phyloP scores from a whole-genome alignment of 371 early-diverging fungal species.

The Lichtheimia ramosa region DNA sequence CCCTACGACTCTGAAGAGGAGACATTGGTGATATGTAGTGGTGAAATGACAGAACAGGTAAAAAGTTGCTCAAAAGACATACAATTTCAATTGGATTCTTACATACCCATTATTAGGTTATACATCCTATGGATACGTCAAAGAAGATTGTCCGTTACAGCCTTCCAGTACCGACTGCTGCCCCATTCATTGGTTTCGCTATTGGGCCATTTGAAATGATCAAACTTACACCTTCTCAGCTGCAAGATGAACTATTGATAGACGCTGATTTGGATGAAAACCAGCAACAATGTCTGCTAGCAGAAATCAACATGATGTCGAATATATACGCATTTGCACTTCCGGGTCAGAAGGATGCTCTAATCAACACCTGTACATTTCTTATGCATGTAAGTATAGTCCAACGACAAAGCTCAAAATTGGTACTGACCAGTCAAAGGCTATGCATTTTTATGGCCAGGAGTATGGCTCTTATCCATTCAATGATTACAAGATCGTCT shows the following conservation, averaged over 20 bases:
- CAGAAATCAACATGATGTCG: conserved; percentile 54
- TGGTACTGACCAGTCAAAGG: conserved; percentile 27
- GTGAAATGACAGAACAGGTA: conserved; percentile 71
- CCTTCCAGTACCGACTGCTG: conserved; percentile 63
- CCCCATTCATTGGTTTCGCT: conserved; percentile 75
- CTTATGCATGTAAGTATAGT: conserved; percentile 58
- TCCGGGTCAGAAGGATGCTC: conserved; percentile 57
- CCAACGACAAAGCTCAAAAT: background rate
- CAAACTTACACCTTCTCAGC: conserved; percentile 42
- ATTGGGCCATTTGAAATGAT: conserved; percentile 71
- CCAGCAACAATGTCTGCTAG: conserved; percentile 46
- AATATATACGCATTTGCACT: conserved; percentile 71
- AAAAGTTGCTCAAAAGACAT: background rate
- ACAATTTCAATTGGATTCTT: no score
- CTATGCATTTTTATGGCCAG: conserved; percentile 82
- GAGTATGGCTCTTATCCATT: conserved; percentile 90
- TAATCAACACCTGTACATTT: conserved; percentile 65
- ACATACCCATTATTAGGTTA: conserved; percentile 17
- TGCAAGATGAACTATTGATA: conserved; percentile 45
- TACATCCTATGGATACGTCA: conserved; percentile 59
- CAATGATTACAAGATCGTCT: conserved; percentile 82
- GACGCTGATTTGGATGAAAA: conserved; percentile 51
- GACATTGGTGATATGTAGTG: conserved; percentile 73
- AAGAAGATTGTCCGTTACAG: conserved; percentile 66
- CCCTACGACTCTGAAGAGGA: conserved; percentile 49